Percentiles rank a stretch among this genome's conserved stretches.
Conservation (phyloP, 768 basidiomycete species). For the Lanmaoa pseudosensibilis region DNA sequence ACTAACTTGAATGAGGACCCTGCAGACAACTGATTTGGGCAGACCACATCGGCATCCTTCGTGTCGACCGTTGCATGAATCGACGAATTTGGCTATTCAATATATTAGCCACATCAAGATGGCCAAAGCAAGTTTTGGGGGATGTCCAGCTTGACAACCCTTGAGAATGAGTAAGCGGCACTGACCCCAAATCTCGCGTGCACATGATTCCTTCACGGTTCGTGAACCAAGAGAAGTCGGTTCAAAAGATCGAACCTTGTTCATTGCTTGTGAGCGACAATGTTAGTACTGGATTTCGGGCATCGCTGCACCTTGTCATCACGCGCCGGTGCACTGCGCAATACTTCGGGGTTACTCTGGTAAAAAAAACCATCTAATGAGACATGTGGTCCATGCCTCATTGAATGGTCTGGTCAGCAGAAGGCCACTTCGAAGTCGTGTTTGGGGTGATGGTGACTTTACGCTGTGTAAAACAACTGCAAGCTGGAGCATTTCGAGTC, state of each 20-base stretch:
- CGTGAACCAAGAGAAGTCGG: not conserved
- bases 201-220: not conserved
- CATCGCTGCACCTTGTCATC: not conserved
- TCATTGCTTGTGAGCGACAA: not conserved
- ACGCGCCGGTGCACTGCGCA: not conserved
- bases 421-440: not conserved
- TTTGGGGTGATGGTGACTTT: not conserved
- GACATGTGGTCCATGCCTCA: too few relatives aligned
- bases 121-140: not conserved
- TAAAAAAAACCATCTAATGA: too few relatives aligned
- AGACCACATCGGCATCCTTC: not conserved
- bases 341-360: too few relatives aligned
- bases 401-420: too few relatives aligned
- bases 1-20: too few relatives aligned
- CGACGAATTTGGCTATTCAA: not conserved
- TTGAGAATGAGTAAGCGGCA: not conserved
- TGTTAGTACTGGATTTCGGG: not conserved
- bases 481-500: not conserved
- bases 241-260: not conserved
- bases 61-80: not conserved
- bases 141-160: not conserved
- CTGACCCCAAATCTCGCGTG: too few relatives aligned
- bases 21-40: not conserved
- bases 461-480: not conserved
- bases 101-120: not conserved